Base-by-base conservation (phyloP, 495 filamentous ascomycete genomes). In the Hypoxylon cercidicola region DNA sequence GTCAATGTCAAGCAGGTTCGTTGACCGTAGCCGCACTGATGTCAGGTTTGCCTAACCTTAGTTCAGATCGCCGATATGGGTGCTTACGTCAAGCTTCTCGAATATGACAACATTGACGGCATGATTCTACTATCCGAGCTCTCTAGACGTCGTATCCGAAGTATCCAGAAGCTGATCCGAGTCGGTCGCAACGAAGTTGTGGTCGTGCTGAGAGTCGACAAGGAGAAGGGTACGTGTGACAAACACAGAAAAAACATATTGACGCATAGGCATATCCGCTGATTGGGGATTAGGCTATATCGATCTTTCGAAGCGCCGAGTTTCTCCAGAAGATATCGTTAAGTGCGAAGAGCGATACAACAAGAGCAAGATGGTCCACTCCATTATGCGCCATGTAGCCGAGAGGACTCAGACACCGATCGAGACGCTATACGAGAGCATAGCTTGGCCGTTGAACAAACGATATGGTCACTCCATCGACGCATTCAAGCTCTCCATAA, bases 81-180 rank as follows among this genome's bases (percentile, higher is more conserved):
- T 68, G 95, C 95, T 68, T 99, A 99, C 75, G 95, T 99, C 73
- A 99, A 99, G 81, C 88, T 99, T 23, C 89, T 99, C 69, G 95
- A 99, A 81, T 99, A 99, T 78, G 95, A 98, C 77, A 96, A 97
- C 81, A 99, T 99, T 78, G 95, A 99, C 76, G 95, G 95, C 82
- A 99, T 99, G 95, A 99, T 99, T 64, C 84, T 99, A 47, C 90
- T 99, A 62, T 95, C 90, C 68, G 95, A 99, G 76, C 86, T 99
- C 47, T 98, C 96, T 21, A 86, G 95, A 78, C 88, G 95, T 79
- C 94, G 95, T 85, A 99, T 99, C 71, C 83, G 95, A 79, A 93
- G 89, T 86, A 99, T 99, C 72, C 95, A 99, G 77, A 99, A 99
- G 83, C 87, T 99, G 48, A 99, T 99, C 73, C 90, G 95, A 46